Base-by-base conservation (phyloP, 257 asterid genomes). In the Salvia splendens region DNA sequence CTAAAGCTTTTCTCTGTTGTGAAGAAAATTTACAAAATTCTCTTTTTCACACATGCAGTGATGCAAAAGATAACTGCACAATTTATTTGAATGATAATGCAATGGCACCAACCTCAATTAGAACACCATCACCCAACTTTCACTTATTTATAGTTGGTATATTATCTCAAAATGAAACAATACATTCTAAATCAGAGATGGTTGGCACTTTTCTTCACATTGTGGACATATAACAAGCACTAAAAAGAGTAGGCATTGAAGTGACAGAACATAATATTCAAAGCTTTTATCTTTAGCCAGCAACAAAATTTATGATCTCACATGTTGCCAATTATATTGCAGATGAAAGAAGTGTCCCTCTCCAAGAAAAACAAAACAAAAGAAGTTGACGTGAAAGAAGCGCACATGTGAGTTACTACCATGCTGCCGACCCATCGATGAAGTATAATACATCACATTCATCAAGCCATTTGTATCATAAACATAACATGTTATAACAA, bases 161-260 rank as follows among this genome's bases (percentile, higher is more conserved):
- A 28, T 6, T 28, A 55, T 55, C 61, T 17, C 20, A 55, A 24
- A 30, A 12, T 55, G 42, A 55, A 50, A 55, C 9, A 24, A 30
- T 10, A 55, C 12, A 28, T 30, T 30, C 11, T 30, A 12, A 0
- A 16, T 50, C 9, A 30, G 42, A 30, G 61, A 2, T 11, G 41
- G 20, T 30, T 12, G 42, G 61, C 42, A 30, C 15, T 8, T 33
- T 33, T 33, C 3, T 53, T 24, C 71, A 54, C 32, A 14, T 32
- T 48, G 66, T 53, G 77, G 48, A 76, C 72, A 12, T 7, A 57
- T 30, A 68, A 65, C 32, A 68, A 64, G 66, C 17, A 68, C 64
- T 32, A 14, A 36, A 40, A 33, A 61, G 68, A 28, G 5, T 40
- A 33, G 20, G 17, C 17, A 15, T 36, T 15, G 49, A 59, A 14